phyloP scores from a whole-genome alignment of 2,329 filamentous ascomycete genomes.

The Gliomastix tumulicola region DNA sequence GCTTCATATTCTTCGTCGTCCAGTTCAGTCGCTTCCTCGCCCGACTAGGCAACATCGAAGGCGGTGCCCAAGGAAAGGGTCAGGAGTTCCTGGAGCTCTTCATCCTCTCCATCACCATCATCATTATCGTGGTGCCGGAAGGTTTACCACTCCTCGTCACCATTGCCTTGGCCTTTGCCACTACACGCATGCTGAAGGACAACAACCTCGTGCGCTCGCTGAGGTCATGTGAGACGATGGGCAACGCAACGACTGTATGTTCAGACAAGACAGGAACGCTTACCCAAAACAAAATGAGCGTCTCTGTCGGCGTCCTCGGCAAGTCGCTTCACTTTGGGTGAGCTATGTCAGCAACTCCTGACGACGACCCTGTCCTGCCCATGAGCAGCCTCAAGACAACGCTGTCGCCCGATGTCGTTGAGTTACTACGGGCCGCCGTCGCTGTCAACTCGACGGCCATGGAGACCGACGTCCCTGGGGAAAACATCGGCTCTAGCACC shows the following conservation, averaged over 20 bases:
- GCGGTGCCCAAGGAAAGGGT: conserved; percentile 31
- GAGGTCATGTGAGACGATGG: conserved; percentile 49
- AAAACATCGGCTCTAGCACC: conserved; percentile 47
- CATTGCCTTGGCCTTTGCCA: conserved; percentile 47
- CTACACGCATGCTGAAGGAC: conserved; percentile 48
- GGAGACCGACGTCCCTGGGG: conserved; percentile 35
- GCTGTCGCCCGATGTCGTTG: conserved; percentile 1
- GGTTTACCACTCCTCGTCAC: conserved; percentile 47
- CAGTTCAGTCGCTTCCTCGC: conserved; percentile 20
- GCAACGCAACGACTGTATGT: conserved; percentile 49
- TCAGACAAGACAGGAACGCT: conserved; percentile 55
- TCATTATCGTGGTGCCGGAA: too few species aligned
- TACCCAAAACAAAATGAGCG: conserved; percentile 50
- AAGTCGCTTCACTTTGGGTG: conserved; percentile 9
- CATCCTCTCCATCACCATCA: too few species aligned
- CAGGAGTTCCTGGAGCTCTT: conserved; percentile 44
- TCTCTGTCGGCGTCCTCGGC: conserved; percentile 44
- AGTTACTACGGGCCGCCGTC: conserved; percentile 10
- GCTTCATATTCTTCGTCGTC: conserved; percentile 18
- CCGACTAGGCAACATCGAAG: conserved; percentile 9
- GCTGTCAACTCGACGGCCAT: conserved; percentile 52
- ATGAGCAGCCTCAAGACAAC: neutral
- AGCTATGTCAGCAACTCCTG: conserved; percentile 8
- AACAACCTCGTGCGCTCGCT: conserved; percentile 47
- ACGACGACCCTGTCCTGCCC: neutral